These are phyloP conservation scores for Ceratocystis harringtonii DNA, from an alignment of 2,329 filamentous ascomycete genomes.

Conservation along the genomic window DNA sequence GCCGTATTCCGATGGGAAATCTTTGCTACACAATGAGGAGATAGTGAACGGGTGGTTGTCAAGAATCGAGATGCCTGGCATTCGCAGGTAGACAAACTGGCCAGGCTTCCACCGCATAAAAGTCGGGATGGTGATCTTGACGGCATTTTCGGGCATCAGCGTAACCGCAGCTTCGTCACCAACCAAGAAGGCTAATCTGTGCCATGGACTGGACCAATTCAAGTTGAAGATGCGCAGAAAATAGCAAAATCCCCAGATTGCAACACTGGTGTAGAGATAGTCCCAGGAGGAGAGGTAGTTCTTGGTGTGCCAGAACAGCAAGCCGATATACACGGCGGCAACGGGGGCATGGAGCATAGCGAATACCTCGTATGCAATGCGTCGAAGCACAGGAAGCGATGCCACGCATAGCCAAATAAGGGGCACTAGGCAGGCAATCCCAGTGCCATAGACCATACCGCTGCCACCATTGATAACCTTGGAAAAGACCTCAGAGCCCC, in stretches of 20 bases:
- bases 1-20: conserved; percentile 84
- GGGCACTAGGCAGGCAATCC: conserved; percentile 66
- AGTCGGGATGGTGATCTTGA: conserved; percentile 89
- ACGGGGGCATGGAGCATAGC: conserved; percentile 69
- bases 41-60: conserved; percentile 96
- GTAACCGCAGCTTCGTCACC: conserved; percentile 86
- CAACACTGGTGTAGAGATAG: conserved; percentile 70
- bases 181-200: conserved; percentile 60
- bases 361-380: conserved; percentile 73
- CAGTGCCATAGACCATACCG: conserved; percentile 70
- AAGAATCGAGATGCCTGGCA: conserved; percentile 80
- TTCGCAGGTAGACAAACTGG: conserved; percentile 86
- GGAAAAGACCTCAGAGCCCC: conserved; percentile 54
- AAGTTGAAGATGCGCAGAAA: conserved; percentile 63
- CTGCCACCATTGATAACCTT: conserved; percentile 50
- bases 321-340: conserved; percentile 61
- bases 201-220: conserved; percentile 73
- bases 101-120: conserved; percentile 86
- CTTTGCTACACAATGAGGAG: conserved; percentile 77
- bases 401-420: conserved; percentile 71
- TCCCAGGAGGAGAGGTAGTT: conserved; percentile 84
- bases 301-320: conserved; percentile 92
- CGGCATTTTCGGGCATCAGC: conserved; percentile 79
- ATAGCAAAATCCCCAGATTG: conserved; percentile 65
- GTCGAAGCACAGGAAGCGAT: conserved; percentile 64